phyloP scores from a whole-genome alignment of 495 filamentous ascomycete species.

The Astrocystis sublimbata region DNA sequence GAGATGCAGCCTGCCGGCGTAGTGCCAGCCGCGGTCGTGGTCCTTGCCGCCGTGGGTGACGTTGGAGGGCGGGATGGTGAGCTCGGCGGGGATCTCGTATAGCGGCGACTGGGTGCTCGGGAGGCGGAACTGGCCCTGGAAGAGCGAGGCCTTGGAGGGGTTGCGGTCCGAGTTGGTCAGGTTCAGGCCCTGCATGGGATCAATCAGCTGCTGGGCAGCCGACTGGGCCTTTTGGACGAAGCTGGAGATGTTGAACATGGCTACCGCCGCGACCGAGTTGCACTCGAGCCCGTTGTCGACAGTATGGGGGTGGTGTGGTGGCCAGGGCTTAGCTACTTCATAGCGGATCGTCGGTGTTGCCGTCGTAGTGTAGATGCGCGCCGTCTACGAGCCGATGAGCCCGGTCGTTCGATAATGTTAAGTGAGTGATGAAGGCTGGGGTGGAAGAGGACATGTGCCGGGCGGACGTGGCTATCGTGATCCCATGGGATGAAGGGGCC shows the following conservation, averaged over 20 bases:
- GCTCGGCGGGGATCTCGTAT: constrained; percentile 93
- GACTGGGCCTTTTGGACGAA: constrained; percentile 86
- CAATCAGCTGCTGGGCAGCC: constrained; percentile 78
- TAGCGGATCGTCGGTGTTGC: too few species aligned
- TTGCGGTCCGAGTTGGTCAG: constrained; percentile 68
- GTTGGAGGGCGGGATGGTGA: constrained; percentile 73
- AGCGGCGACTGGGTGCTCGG: constrained; percentile 88
- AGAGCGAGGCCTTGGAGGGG: constrained; percentile 88
- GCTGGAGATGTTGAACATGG: constrained; percentile 75
- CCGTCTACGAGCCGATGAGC: neutral
- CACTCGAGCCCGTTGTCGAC: constrained; percentile 30
- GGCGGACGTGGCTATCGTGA: too few species aligned
- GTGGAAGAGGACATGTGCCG: constrained; percentile 15
- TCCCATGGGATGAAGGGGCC: too few species aligned
- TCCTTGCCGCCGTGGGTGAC: constrained; percentile 61
- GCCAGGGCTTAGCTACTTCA: constrained; percentile 38
- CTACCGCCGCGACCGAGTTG: constrained; percentile 22
- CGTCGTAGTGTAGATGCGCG: too few species aligned
- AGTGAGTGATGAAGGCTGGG: constrained; percentile 1
- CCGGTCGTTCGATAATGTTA: neutral
- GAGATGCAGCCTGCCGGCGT: constrained; percentile 89
- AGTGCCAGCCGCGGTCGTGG: constrained; percentile 73
- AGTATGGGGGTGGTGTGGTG: constrained; percentile 17
- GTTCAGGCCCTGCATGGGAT: constrained; percentile 69
- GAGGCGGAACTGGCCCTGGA: constrained; percentile 94